phyloP scores from a whole-genome alignment of 768 basidiomycete species.

The Mycena haematopus region DNA sequence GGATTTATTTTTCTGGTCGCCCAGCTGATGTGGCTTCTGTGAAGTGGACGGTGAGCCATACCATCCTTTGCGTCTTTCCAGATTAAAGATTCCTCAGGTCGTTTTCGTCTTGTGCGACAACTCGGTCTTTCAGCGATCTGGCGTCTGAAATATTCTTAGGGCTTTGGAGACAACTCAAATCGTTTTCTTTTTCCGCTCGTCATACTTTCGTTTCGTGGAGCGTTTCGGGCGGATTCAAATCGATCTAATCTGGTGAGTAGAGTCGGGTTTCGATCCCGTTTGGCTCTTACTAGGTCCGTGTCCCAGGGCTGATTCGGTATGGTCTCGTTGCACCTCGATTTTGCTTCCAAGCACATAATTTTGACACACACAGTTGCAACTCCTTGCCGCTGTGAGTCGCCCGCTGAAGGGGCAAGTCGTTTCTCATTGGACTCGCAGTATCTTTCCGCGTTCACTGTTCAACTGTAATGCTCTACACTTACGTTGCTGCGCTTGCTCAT shows the following conservation, averaged over 20 bases:
- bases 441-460: conserved; percentile 23
- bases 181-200: conserved; percentile 5
- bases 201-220: conserved; percentile 23
- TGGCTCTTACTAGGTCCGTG: background rate
- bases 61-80: background rate
- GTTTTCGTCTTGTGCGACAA: conserved; percentile 17
- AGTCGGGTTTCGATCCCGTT: background rate
- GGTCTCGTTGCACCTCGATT: background rate
- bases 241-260: conserved; percentile 21
- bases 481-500: background rate
- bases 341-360: background rate
- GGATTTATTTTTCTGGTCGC: conserved; percentile 12
- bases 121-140: too few relatives aligned
- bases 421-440: conserved; percentile 8
- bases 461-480: background rate
- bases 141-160: background rate
- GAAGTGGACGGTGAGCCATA: conserved; percentile 9
- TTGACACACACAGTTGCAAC: conserved; percentile 10
- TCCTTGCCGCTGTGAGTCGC: conserved; percentile 17
- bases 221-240: conserved; percentile 5
- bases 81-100: background rate
- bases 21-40: conserved; percentile 4
- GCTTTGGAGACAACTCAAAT: conserved; percentile 21
- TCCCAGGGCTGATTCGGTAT: conserved; percentile 8
- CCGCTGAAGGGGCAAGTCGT: background rate